Conservation (phyloP, 2,329 filamentous ascomycete species). For the Tolypocladium endophyticum region DNA sequence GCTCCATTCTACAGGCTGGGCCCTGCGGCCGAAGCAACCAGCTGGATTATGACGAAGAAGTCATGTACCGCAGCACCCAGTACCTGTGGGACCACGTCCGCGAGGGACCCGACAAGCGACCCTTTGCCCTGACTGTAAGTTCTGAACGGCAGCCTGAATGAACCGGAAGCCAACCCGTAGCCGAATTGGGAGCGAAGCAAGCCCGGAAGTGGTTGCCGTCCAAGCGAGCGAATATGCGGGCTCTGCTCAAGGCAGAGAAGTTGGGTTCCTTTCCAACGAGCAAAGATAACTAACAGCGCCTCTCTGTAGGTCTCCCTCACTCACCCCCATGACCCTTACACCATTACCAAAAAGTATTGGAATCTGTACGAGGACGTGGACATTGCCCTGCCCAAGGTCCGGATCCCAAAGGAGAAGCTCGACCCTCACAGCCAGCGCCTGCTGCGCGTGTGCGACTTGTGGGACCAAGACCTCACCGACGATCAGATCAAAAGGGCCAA, state of each 20-base stretch:
- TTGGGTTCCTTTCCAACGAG: neutral
- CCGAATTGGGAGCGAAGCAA: neutral
- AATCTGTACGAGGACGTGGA: conserved; percentile 83
- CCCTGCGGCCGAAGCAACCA: conserved; percentile 87
- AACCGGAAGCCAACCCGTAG: neutral
- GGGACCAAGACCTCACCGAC: conserved; percentile 71
- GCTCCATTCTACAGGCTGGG: conserved; percentile 83
- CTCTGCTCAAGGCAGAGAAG: neutral
- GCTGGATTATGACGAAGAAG: conserved; percentile 91
- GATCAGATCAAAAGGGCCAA: conserved; percentile 80
- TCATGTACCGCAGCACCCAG: conserved; percentile 84
- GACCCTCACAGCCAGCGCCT: conserved; percentile 82
- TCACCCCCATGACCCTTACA: conserved; percentile 91
- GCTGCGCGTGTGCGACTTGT: conserved; percentile 76
- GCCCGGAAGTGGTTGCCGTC: neutral
- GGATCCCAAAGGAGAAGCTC: conserved; percentile 69
- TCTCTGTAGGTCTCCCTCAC: conserved; percentile 65
- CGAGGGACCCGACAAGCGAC: conserved; percentile 60
- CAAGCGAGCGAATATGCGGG: neutral
- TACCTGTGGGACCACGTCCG: conserved; percentile 86
- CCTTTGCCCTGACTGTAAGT: conserved; percentile 68
- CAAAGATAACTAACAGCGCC: neutral
- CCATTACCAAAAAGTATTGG: conserved; percentile 90
- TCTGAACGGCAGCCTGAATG: neutral
- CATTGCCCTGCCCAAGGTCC: conserved; percentile 70